Evolutionary conservation across 805 yeast species (phyloP).

Genomic region (Lipomyces sp.): DNA sequence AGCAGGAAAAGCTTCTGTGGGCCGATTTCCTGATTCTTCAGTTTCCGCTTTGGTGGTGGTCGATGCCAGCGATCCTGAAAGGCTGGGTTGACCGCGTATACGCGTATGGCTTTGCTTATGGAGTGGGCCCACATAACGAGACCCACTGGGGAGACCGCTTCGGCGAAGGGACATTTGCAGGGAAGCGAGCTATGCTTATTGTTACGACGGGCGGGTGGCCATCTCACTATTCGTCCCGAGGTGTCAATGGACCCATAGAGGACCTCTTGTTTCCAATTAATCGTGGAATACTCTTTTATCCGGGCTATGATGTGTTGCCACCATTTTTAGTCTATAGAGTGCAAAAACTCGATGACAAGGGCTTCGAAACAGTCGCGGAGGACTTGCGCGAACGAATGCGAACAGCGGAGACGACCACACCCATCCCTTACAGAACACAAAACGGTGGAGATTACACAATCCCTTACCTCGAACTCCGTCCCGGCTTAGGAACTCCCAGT

Average conservation of each 20-base stretch:
- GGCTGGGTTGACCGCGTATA: slow-evolving; percentile 45
- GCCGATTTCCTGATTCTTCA: slow-evolving; percentile 43
- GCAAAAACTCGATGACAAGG: not conserved
- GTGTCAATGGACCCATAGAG: slow-evolving; percentile 40
- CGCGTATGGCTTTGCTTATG: slow-evolving; percentile 41
- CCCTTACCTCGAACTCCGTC: not conserved
- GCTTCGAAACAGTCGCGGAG: slow-evolving; percentile 1
- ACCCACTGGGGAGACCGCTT: slow-evolving; percentile 36
- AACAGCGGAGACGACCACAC: not conserved
- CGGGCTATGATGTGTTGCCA: slow-evolving; percentile 41
- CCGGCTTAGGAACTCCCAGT: not conserved
- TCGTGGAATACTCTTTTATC: slow-evolving; percentile 41
- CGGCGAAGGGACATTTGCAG: slow-evolving; percentile 41
- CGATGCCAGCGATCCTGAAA: slow-evolving; percentile 45
- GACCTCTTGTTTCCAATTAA: slow-evolving; percentile 42
- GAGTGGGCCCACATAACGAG: slow-evolving; percentile 36
- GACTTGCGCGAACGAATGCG: slow-evolving; percentile 8
- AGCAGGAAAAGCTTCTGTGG: slow-evolving; percentile 44
- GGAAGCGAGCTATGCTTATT: slow-evolving; percentile 40
- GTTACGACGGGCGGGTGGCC: slow-evolving; percentile 36
- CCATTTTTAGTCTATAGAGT: not conserved
- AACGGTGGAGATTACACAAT: slow-evolving; percentile 8
- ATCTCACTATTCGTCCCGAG: slow-evolving; percentile 35
- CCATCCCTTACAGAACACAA: not conserved
- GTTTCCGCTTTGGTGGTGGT: slow-evolving; percentile 46